Percentiles rank a stretch among this genome's conserved stretches.
Conservation (phyloP, 257 asterid genomes). For the Haberlea rhodopensis region DNA sequence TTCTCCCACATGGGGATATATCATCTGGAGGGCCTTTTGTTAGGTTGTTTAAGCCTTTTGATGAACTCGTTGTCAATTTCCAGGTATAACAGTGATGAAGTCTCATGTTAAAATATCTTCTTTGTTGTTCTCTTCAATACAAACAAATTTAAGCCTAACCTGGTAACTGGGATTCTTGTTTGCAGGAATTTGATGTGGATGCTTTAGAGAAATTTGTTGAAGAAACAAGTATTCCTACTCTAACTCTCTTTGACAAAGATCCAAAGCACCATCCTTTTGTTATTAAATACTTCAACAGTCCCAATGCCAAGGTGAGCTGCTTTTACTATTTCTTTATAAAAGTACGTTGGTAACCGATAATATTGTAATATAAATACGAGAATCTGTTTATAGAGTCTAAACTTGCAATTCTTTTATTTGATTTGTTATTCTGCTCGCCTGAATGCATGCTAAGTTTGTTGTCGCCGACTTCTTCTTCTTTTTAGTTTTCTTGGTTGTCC, state of each 20-base stretch:
- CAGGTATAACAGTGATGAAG: constrained; percentile 42
- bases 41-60: constrained; percentile 90
- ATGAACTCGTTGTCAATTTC: constrained; percentile 77
- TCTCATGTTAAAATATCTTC: neutral
- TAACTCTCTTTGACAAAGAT: constrained; percentile 77
- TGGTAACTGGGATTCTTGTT: constrained; percentile 4
- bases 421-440: no score
- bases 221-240: constrained; percentile 72
- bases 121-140: constrained; percentile 6
- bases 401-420: no score
- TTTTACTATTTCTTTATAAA: constrained; percentile 6
- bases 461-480: no score
- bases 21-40: constrained; percentile 73
- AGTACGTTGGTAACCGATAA: neutral
- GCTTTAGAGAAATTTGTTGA: constrained; percentile 69
- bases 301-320: constrained; percentile 57
- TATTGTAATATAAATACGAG: no score
- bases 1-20: constrained; percentile 81
- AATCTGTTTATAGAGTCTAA: neutral
- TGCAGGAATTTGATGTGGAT: constrained; percentile 84
- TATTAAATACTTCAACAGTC: constrained; percentile 61
- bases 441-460: no score
- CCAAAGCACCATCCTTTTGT: constrained; percentile 78
- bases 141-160: neutral
- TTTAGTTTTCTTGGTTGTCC: no score